Evolutionary conservation across 306 rosid genomes (phyloP).

Genomic region (Cicer bijugum): DNA sequence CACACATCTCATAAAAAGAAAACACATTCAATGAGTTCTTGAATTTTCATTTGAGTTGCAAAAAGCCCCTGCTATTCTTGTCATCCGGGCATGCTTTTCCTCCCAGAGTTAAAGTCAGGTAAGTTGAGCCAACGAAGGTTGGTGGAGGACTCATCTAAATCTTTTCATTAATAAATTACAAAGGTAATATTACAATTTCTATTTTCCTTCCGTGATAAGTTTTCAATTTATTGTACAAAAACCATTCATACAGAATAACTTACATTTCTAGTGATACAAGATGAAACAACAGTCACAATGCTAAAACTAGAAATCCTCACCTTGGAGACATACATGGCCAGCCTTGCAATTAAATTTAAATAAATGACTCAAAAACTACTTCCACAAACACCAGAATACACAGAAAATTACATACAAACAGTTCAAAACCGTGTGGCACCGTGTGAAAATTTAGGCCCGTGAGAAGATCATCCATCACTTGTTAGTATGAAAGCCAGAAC

Average conservation of each 20-base stretch:
- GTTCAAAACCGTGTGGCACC: constrained; percentile 20
- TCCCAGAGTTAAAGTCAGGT: neutral
- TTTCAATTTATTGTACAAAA: constrained; percentile 25
- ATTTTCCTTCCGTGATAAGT: neutral
- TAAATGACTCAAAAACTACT: constrained; percentile 16
- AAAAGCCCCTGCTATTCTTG: neutral
- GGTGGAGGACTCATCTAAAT: neutral
- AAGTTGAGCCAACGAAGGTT: neutral
- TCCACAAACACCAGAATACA: constrained; percentile 18
- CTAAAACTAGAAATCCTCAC: constrained; percentile 24
- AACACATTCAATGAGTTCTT: neutral
- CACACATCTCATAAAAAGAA: neutral
- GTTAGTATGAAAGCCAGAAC: constrained; percentile 75
- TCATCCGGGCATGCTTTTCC: neutral
- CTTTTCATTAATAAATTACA: neutral
- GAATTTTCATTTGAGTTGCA: neutral
- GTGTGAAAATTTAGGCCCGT: neutral
- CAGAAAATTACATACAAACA: neutral
- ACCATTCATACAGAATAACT: constrained; percentile 13
- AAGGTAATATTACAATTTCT: neutral
- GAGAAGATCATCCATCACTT: constrained; percentile 61
- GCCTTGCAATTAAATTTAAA: neutral
- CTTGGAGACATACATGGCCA: constrained; percentile 1
- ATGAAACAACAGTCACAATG: constrained; percentile 13
- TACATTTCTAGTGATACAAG: constrained; percentile 37